Base-by-base conservation (phyloP, 768 basidiomycete genomes). In the Infundibulicybe gibba region DNA sequence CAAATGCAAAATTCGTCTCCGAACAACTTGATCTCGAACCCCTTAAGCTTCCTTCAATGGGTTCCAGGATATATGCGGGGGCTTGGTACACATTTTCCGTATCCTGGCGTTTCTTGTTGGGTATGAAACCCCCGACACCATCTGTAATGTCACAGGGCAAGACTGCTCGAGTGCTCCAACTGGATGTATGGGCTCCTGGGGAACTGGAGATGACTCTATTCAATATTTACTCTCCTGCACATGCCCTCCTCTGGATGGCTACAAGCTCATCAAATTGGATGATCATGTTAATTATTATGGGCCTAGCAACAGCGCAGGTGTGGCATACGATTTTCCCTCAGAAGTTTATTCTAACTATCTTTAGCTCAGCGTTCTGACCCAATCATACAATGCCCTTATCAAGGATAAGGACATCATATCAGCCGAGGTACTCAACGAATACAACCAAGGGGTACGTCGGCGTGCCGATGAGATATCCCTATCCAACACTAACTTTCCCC, bases 401-500 rank as follows among this genome's bases (percentile, higher is more conserved):
- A 91, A 88, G 59, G 90, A 93, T 67, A 80, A 75, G 53, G 79
- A 75, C 34, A 79, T 89, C 40, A 76, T 93, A 48, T 77, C 86
- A 9, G 77, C 85, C 2, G 90, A 92, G 59, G 87, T 91, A 14
- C 74, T 93, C 76, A 78, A 81, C 56, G 90, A 93, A 63, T 93
- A 93, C 56, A 87, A 93, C 51, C 71, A 81, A 61, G 80, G 79
- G 66, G 90, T 90, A 53, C 33, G 81, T 73, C 2, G 3, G 14
- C 2, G 15, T 14, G 10, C 11, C 25, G 44, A 40, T 13, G 3
- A 13, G 9, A 14, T 13, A 31, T 19, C 19, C 30, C 12, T 6
- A 15, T n/a, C 37, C 49, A 17, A 54, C 32, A 44, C 13, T 40
- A 10, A 20, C 32, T 46, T 15, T 25, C 25, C 32, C 11, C 19